phyloP scores from a whole-genome alignment of 2,329 filamentous ascomycete species.

The Albophoma yamanashiensis region DNA sequence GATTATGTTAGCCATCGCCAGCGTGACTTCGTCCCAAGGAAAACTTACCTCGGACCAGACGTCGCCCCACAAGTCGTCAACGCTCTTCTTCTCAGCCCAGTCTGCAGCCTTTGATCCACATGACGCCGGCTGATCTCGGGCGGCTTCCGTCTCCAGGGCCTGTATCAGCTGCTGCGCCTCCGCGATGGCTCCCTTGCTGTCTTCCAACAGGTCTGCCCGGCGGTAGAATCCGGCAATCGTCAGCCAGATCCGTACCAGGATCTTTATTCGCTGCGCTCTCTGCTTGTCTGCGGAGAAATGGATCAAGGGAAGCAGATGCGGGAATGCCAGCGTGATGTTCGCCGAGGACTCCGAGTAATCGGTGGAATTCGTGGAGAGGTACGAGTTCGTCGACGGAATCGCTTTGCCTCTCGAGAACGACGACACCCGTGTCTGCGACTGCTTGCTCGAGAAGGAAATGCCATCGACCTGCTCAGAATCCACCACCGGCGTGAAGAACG shows the following conservation, averaged over 20 bases:
- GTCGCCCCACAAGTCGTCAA: slow-evolving; percentile 79
- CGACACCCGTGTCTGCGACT: slow-evolving; percentile 24
- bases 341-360: slow-evolving; percentile 28
- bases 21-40: not conserved
- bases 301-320: slow-evolving; percentile 38
- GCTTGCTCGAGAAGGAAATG: slow-evolving; percentile 30
- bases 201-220: slow-evolving; percentile 67
- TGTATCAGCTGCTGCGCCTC: slow-evolving; percentile 74
- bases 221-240: slow-evolving; percentile 84
- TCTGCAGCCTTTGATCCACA: slow-evolving; percentile 51
- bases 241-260: slow-evolving; percentile 75
- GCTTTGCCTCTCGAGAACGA: slow-evolving; percentile 32
- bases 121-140: slow-evolving; percentile 50
- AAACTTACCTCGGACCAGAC: slow-evolving; percentile 65
- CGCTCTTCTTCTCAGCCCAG: slow-evolving; percentile 73
- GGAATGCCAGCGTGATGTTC: slow-evolving; percentile 31
- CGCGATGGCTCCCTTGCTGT: slow-evolving; percentile 66
- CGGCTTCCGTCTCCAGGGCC: slow-evolving; percentile 56
- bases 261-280: slow-evolving; percentile 35
- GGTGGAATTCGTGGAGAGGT: slow-evolving; percentile 28
- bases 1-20: slow-evolving; percentile 14
- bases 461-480: slow-evolving; percentile 31
- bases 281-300: slow-evolving; percentile 45
- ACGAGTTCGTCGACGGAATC: slow-evolving; percentile 33
- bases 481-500: slow-evolving; percentile 36